phyloP scores from a whole-genome alignment of 1,139 yeast genomes.

The Yamadazyma diospyri region DNA sequence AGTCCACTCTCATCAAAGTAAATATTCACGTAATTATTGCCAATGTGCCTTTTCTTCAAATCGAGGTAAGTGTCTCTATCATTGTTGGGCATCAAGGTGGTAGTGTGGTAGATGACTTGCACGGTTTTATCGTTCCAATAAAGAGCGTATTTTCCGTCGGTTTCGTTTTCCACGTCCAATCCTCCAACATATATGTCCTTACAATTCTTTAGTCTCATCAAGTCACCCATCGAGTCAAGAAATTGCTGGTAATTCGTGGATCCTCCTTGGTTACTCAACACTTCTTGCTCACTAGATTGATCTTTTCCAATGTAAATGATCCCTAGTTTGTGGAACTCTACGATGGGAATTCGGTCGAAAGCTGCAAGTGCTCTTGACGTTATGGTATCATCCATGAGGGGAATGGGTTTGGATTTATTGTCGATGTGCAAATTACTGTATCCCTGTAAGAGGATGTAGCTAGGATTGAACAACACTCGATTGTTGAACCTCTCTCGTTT shows the following conservation, averaged over 20 bases:
- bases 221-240: conserved; percentile 53
- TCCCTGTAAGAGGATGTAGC: conserved; percentile 32
- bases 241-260: conserved; percentile 61
- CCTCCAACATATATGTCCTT: conserved; percentile 72
- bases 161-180: conserved; percentile 61
- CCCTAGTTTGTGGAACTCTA: conserved; percentile 78
- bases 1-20: conserved; percentile 70
- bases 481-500: conserved; percentile 6
- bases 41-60: conserved; percentile 78
- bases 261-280: conserved; percentile 63
- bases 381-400: conserved; percentile 45
- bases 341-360: conserved; percentile 75
- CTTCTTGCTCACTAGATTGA: conserved; percentile 61
- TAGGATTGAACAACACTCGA: conserved; percentile 19
- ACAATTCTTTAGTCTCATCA: conserved; percentile 52
- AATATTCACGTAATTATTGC: conserved; percentile 78
- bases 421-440: conserved; percentile 23
- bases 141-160: conserved; percentile 75
- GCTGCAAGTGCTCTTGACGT: conserved; percentile 58
- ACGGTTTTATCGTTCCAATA: conserved; percentile 70
- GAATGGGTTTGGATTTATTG: conserved; percentile 28
- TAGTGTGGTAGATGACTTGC: conserved; percentile 73
- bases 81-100: conserved; percentile 71
- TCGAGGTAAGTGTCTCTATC: conserved; percentile 39
- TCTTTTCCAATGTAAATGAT: conserved; percentile 68